Base-by-base conservation (phyloP, 805 yeast species). In the Hanseniaspora hatyaiensis region DNA sequence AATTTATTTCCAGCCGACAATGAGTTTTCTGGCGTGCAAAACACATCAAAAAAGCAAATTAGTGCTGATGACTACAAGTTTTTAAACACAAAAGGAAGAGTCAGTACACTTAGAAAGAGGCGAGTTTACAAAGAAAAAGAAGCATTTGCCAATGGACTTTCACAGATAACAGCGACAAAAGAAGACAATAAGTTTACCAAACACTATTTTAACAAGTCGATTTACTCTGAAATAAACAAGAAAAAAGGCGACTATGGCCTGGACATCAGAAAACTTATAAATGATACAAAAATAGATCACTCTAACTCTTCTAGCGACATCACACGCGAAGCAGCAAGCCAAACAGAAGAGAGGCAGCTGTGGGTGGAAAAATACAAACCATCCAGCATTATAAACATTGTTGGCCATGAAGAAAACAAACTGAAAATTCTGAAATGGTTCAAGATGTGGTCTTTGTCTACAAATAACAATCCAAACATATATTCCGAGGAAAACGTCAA, bases 321-420 rank as follows among this genome's bases (percentile, higher is more conserved):
- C 16, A 20, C 11, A 20, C 37, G 0, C 30, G 11, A 16, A 20
- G 29, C n/a, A 36, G n/a, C 34, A 19, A 20, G 23, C 13, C 33
- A 43, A 32, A 18, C 33, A 33, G 34, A 55, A 22, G 40, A 31
- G 34, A 40, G 22, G 5, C 50, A 52, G 13, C 51, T 70, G 13
- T 69, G 73, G 77, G 75, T 78, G 2, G 89, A 82, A 55, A 79
- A 79, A 58, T 82, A 80, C 70, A 65, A 84, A 51, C 86, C 89
- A 0, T 62, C 60, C 33, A 64, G 60, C n/a, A 81, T 79, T 62
- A 55, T 80, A 28, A 86, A 82, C 52, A 65, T 82, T 31, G 70
- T 79, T 0, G 89, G 89, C 0, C 79, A 81, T 52, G 89, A 82
- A 54, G 63, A 70, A 34, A 68, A 77, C 0, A 82, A 81, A 54